Evolutionary conservation across 83 land plant genomes (phyloP), one percentile per base, ranked within the genome.

Genomic region (Thuja plicata): DNA sequence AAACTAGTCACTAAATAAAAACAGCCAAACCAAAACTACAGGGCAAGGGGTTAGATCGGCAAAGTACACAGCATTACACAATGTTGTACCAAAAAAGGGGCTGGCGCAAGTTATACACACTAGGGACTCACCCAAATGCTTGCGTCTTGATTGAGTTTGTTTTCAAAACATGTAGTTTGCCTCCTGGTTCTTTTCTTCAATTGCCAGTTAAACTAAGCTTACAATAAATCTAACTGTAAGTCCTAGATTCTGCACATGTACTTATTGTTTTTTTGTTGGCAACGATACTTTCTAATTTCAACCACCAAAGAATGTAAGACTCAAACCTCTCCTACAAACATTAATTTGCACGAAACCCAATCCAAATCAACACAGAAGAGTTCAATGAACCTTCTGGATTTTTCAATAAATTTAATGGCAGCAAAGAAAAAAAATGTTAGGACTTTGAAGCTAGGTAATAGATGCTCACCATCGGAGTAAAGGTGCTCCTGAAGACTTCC

Each of bases 401-500:
- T 11, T 84, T 48, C 48, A 84, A 17, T 84, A 45, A 11, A 48
- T 46, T n/a, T n/a, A 15, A 46, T 83, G 55, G 17, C 11, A 34
- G 4, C 24, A 86, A 86, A 55, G 12, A 2, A 1, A 66, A 66
- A 27, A 66, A 66, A 62, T 4, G n/a, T 60, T 60, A 6, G 70
- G 37, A 86, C 9, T 35, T 55, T 13, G 3, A 32, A 60, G 48
- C 37, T 30, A 46, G 50, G 55, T n/a, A 76, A 37, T 76, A n/a
- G 85, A 27, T n/a, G 10, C 93, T 93, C 89, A 50, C 85, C 90
- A 13, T 87, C 60, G 16, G 96, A 92, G 88, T 95, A 95, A 16
- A 96, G 89, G 88, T 96, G 98, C 87, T 96, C 97, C 76, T 96
- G 98, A 35, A 96, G 92, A 45, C 96, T 96, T 46, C 98, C 98